phyloP scores from a whole-genome alignment of 2,329 filamentous ascomycete genomes.

The Phaeophleospora eucalypticola region DNA sequence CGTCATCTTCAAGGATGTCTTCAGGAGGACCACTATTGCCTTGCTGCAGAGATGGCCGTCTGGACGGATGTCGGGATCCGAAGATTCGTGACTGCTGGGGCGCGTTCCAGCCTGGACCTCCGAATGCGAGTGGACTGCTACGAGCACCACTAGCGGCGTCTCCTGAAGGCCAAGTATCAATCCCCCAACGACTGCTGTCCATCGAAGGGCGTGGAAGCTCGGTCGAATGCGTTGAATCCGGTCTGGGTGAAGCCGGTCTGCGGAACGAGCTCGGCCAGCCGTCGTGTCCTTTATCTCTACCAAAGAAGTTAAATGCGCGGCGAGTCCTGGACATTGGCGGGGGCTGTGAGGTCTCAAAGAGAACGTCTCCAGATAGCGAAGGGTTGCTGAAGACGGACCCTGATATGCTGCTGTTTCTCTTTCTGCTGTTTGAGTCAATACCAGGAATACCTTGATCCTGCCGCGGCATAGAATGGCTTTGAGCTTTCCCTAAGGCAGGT shows the following conservation, averaged over 20 bases:
- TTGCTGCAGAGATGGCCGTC: conserved; percentile 74
- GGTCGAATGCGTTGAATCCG: conserved; percentile 46
- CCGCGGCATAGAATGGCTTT: conserved; percentile 74
- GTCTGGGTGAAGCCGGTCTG: conserved; percentile 53
- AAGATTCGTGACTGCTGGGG: conserved; percentile 37
- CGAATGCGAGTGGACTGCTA: conserved; percentile 36
- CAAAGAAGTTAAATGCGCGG: conserved; percentile 46
- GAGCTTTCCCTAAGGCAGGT: conserved; percentile 56
- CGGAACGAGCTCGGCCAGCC: conserved; percentile 38
- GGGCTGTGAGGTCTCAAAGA: conserved; percentile 17
- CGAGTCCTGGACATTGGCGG: conserved; percentile 34
- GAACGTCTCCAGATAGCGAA: conserved; percentile 32
- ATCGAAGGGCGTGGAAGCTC: conserved; percentile 74
- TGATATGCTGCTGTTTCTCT: conserved; percentile 52
- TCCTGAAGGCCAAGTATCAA: conserved; percentile 28
- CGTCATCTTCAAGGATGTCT: conserved; percentile 49
- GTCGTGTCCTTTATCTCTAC: conserved; percentile 42
- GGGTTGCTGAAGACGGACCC: conserved; percentile 42
- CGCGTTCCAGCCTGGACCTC: conserved; percentile 35
- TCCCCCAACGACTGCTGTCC: conserved; percentile 58
- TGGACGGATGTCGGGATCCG: conserved; percentile 67
- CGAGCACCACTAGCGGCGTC: conserved; percentile 32
- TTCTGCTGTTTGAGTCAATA: conserved; percentile 28
- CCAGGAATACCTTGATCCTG: conserved; percentile 42
- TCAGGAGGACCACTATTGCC: conserved; percentile 63